Evolutionary conservation across 306 rosid genomes (phyloP).

Genomic region (Prunus fruticosa): DNA sequence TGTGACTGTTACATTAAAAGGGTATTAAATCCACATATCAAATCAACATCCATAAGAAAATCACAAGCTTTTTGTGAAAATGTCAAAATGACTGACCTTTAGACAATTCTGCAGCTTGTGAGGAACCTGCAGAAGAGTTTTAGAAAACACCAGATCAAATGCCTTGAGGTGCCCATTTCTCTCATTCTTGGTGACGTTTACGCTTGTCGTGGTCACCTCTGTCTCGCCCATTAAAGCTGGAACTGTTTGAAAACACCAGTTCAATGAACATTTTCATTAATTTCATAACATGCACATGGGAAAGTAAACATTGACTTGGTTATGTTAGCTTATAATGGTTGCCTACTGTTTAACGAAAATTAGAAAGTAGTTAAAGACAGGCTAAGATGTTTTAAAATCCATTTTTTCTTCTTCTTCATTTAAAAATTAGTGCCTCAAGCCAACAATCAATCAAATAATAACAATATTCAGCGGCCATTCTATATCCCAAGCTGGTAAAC

Average conservation of each 20-base stretch:
- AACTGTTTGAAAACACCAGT: slow-evolving; percentile 22
- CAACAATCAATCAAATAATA: not conserved
- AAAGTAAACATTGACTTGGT: not conserved
- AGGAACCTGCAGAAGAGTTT: slow-evolving; percentile 65
- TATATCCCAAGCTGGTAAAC: not conserved
- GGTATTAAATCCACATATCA: not conserved
- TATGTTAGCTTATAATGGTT: not conserved
- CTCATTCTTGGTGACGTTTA: slow-evolving; percentile 38
- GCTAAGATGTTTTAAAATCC: not conserved
- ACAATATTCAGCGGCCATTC: not conserved
- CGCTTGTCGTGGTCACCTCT: slow-evolving; percentile 36
- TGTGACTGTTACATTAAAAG: slow-evolving; percentile 44
- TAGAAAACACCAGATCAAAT: slow-evolving; percentile 47
- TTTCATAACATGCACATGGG: not conserved
- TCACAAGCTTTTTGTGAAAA: slow-evolving; percentile 4
- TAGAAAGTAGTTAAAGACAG: not conserved
- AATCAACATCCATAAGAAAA: slow-evolving; percentile 4
- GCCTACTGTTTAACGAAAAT: not conserved
- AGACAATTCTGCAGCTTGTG: slow-evolving; percentile 60
- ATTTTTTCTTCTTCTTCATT: not conserved
- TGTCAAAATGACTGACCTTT: slow-evolving; percentile 48
- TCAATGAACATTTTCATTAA: not conserved
- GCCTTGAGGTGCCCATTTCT: slow-evolving; percentile 36
- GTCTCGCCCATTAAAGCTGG: slow-evolving; percentile 53
- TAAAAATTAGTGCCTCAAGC: not conserved